A percentile compares a stretch with the other conserved stretches of the same genome.
Conservation (phyloP, 2,329 filamentous ascomycete genomes). For the Ceratocystis huliohia region DNA sequence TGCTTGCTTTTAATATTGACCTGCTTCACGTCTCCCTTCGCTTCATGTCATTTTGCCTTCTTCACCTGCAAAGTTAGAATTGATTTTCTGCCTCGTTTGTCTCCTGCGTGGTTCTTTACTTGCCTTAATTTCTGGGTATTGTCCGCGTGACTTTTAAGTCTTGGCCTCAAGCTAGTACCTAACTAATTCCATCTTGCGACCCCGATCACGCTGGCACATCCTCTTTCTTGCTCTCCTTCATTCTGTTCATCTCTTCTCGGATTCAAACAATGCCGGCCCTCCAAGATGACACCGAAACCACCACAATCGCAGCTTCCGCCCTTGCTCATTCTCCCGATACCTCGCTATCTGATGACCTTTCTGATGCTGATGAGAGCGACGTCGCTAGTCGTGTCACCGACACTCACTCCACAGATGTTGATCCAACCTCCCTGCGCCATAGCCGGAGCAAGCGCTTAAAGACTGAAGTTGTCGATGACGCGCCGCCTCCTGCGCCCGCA, state of each 20-base stretch:
- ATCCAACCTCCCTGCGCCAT: slow-evolving; percentile 26
- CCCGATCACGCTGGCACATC: too few species aligned
- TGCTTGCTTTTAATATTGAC: too few species aligned
- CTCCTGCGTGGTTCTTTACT: background rate
- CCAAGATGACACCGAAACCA: slow-evolving; percentile 10
- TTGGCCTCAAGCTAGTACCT: background rate
- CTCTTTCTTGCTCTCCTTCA: background rate
- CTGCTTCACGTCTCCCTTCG: too few species aligned
- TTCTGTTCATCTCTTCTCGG: background rate
- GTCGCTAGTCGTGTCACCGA: slow-evolving; percentile 1
- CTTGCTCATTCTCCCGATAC: slow-evolving; percentile 7
- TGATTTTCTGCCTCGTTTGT: background rate
- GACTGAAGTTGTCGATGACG: slow-evolving; percentile 34
- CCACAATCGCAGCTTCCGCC: background rate
- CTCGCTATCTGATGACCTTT: slow-evolving; percentile 13
- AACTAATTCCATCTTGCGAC: too few species aligned
- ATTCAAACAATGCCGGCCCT: slow-evolving; percentile 13
- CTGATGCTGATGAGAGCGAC: slow-evolving; percentile 30
- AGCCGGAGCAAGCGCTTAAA: slow-evolving; percentile 34
- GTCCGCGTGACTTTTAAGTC: background rate
- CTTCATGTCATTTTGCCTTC: too few species aligned
- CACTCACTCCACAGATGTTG: background rate
- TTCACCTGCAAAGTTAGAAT: too few species aligned
- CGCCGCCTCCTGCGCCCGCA: slow-evolving; percentile 34
- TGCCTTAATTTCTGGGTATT: background rate